A percentile compares a stretch with the other conserved stretches of the same genome.
Conservation (phyloP, 345 rosid genomes). For the Citrus glauca region DNA sequence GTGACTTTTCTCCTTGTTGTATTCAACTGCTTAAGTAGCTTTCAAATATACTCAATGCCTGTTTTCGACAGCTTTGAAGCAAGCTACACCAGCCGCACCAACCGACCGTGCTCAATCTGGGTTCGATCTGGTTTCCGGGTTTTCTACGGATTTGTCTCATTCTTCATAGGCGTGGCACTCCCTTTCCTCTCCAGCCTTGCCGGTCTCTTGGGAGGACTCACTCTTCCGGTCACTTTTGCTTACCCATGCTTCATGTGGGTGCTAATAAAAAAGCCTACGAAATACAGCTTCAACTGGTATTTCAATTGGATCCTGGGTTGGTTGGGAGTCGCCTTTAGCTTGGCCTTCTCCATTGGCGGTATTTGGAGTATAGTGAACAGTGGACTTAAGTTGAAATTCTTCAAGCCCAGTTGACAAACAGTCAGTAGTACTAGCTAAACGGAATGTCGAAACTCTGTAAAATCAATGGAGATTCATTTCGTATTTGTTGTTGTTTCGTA, state of each 20-base stretch:
- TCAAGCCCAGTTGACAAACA: slow-evolving; percentile 59
- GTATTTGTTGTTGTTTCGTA: neutral
- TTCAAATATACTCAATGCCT: slow-evolving; percentile 96
- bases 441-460: neutral
- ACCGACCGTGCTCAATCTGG: slow-evolving; percentile 95
- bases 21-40: slow-evolving; percentile 86
- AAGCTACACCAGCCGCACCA: slow-evolving; percentile 89
- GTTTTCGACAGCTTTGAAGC: slow-evolving; percentile 96
- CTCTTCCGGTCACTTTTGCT: slow-evolving; percentile 91
- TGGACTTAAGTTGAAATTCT: slow-evolving; percentile 88
- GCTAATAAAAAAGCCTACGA: slow-evolving; percentile 71
- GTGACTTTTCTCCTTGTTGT: slow-evolving; percentile 85
- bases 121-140: slow-evolving; percentile 93
- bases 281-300: slow-evolving; percentile 92
- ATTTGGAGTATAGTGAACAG: slow-evolving; percentile 83
- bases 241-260: slow-evolving; percentile 99
- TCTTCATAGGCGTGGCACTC: slow-evolving; percentile 92
- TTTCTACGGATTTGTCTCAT: slow-evolving; percentile 69
- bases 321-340: slow-evolving; percentile 86
- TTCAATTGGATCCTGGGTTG: slow-evolving; percentile 94
- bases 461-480: neutral
- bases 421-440: neutral
- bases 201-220: slow-evolving; percentile 88
- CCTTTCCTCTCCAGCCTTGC: slow-evolving; percentile 91
- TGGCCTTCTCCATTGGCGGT: slow-evolving; percentile 92